Conservation (phyloP, 148 eudicot genomes). For the Diospyros lotus region DNA sequence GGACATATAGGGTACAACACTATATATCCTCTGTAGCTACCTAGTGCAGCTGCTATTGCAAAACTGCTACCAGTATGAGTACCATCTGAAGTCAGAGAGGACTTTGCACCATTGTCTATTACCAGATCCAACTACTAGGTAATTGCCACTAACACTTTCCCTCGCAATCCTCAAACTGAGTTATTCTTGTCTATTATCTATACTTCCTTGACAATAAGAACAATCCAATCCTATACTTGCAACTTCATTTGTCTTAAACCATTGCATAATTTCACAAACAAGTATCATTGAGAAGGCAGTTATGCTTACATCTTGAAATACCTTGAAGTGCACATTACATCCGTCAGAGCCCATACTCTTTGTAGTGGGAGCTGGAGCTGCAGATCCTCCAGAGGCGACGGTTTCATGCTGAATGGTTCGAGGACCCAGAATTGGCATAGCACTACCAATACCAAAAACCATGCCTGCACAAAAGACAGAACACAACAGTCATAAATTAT, state of each 20-base stretch:
- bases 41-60: too few species aligned
- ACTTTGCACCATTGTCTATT: too few species aligned
- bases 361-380: constrained; percentile 38
- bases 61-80: too few species aligned
- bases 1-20: too few species aligned
- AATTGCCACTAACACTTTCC: too few species aligned
- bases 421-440: constrained; percentile 79
- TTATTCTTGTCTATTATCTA: background rate
- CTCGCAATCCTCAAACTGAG: background rate
- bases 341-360: constrained; percentile 47
- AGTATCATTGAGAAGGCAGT: background rate
- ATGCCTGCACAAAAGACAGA: constrained; percentile 36
- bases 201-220: background rate
- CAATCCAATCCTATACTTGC: background rate
- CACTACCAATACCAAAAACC: constrained; percentile 91
- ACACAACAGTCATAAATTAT: background rate
- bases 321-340: constrained; percentile 61
- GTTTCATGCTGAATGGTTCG: constrained; percentile 72
- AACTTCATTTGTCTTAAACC: background rate
- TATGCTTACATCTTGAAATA: constrained; percentile 73
- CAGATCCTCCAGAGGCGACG: constrained; percentile 43
- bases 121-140: too few species aligned
- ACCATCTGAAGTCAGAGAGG: too few species aligned
- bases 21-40: too few species aligned
- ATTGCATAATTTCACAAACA: background rate